phyloP scores from a whole-genome alignment of 176 grass and related monocot genomes.

The Oryza nivara region DNA sequence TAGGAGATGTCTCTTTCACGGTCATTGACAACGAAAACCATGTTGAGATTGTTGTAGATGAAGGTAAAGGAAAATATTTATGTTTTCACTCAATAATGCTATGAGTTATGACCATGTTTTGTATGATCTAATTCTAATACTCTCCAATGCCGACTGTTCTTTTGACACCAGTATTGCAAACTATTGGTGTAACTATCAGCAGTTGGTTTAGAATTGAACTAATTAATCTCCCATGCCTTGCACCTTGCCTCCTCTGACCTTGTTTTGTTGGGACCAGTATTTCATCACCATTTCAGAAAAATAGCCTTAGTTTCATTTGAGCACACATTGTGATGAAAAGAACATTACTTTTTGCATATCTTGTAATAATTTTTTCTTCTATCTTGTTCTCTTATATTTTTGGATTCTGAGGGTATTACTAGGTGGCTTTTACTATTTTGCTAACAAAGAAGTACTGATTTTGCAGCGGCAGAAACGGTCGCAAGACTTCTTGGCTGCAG shows the following conservation, averaged over 20 bases:
- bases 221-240: not conserved
- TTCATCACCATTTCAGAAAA: slow-evolving; percentile 12
- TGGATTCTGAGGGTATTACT: not conserved
- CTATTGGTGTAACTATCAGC: not conserved
- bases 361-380: not conserved
- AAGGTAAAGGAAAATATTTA: slow-evolving; percentile 59
- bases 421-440: not conserved
- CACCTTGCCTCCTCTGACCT: not conserved
- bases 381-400: not conserved
- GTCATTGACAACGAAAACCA: slow-evolving; percentile 97
- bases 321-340: not conserved
- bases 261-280: slow-evolving; percentile 12
- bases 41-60: slow-evolving; percentile 85
- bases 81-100: slow-evolving; percentile 30
- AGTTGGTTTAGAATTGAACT: not conserved
- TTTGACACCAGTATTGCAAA: not conserved
- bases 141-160: not conserved
- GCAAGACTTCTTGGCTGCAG: slow-evolving; percentile 90
- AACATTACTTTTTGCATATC: not conserved
- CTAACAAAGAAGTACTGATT: slow-evolving; percentile 24
- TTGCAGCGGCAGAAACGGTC: slow-evolving; percentile 80
- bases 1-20: slow-evolving; percentile 90
- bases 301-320: not conserved
- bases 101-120: slow-evolving; percentile 1
- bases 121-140: not conserved